Evolutionary conservation across 805 yeast species (phyloP), one percentile per base, ranked within the genome.

Genomic region (Pichia eremophila): DNA sequence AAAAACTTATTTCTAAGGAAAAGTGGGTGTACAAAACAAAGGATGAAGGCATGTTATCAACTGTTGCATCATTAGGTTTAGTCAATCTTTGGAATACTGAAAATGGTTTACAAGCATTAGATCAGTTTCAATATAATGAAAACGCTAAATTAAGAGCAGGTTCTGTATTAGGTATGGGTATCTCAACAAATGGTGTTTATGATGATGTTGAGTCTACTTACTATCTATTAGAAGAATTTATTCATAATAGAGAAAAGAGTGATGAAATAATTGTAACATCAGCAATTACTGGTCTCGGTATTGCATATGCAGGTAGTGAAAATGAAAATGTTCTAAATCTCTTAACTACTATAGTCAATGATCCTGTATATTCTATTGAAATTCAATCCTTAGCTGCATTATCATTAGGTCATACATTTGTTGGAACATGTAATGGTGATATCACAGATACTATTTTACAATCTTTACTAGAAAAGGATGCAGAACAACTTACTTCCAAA

Each of bases 371-470:
- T 41, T 74, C 91, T 17, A 71, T 91, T 59, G 96, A 91, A 66
- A 76, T 85, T 19, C 79, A 93, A 28, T 77, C 91, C 5, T 69
- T 90, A 55, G 91, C 99, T 3, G 91, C 96, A 0, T 75, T 93
- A 52, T 87, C 98, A 5, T 74, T 93, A 54, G 96, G 99, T 42
- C 95, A 90, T 60, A 85, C 88, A 2, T 93, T 85, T 63, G 97
- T 91, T 39, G 99, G 99, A 45, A 85, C 97, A 8, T 87, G 95
- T 60, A 83, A 91, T 64, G 96, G 97, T 51, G 97, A 90, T 57
- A 81, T 89, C 57, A 85, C 96, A 0, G 83, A 95, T n/a, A 78
- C 95, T 5, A 87, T 93, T 54, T 74, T 93, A 59, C 95, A 89
- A 67, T 83, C 95, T 3, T 72, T 93, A 52, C 73, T 93, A 60